Evolutionary conservation across 2,329 filamentous ascomycete genomes (phyloP).

Genomic region (Lachnellula cervina): DNA sequence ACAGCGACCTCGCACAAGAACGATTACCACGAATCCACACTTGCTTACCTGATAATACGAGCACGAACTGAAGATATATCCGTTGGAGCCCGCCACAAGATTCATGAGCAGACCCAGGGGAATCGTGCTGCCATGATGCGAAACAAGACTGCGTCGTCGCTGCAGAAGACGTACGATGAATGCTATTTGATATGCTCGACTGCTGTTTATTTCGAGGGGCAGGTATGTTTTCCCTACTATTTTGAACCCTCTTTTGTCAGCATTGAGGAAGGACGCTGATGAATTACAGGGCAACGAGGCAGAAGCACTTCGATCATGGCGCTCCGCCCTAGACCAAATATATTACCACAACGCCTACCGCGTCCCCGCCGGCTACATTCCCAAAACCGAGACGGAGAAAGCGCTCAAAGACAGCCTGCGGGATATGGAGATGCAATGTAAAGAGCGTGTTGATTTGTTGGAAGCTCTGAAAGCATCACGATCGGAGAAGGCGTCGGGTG

Average conservation of each 20-base stretch:
- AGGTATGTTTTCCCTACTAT: conserved; percentile 49
- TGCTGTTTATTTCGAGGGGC: conserved; percentile 90
- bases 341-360: conserved; percentile 78
- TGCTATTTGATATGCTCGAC: conserved; percentile 93
- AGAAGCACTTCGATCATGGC: conserved; percentile 90
- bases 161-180: conserved; percentile 98
- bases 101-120: neutral
- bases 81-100: neutral
- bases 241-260: neutral
- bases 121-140: conserved; percentile 37
- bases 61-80: neutral
- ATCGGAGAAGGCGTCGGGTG: conserved; percentile 35
- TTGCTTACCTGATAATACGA: neutral
- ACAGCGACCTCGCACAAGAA: neutral
- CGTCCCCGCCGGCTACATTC: conserved; percentile 61
- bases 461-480: conserved; percentile 71
- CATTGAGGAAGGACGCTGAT: conserved; percentile 4
- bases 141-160: conserved; percentile 60
- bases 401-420: conserved; percentile 75
- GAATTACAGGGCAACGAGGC: conserved; percentile 72
- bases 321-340: conserved; percentile 80
- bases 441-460: conserved; percentile 84
- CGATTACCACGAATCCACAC: neutral
- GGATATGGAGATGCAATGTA: conserved; percentile 84
- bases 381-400: conserved; percentile 77